Percentiles rank a stretch among this genome's conserved stretches.
These are phyloP conservation scores for Fusarium setosum DNA, from an alignment of 2,329 filamentous ascomycete species.

Conservation along the genomic window DNA sequence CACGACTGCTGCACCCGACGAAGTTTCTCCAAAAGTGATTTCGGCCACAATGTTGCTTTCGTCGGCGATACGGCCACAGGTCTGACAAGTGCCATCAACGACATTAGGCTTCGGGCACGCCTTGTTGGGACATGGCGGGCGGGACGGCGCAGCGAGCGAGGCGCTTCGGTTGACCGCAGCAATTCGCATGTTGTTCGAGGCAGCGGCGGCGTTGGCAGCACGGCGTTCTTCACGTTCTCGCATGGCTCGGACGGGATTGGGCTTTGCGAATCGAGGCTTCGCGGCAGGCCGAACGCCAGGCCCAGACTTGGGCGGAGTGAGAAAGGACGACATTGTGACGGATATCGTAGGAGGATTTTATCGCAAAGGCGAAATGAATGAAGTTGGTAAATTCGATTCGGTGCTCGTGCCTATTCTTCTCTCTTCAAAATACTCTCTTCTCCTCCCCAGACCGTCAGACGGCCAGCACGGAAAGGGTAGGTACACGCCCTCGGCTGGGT, in stretches of 20 bases:
- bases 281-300: constrained; percentile 37
- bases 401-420: background rate
- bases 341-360: background rate
- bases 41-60: constrained; percentile 93
- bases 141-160: constrained; percentile 48
- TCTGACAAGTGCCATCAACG: constrained; percentile 78
- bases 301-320: constrained; percentile 55
- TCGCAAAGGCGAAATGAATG: background rate
- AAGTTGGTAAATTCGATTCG: background rate
- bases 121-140: constrained; percentile 67
- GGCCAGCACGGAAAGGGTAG: constrained; percentile 13
- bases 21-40: constrained; percentile 89
- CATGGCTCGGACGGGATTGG: constrained; percentile 63
- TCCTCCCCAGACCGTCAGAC: constrained; percentile 29
- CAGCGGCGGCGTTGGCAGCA: constrained; percentile 47
- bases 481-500: too few species aligned
- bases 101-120: constrained; percentile 71
- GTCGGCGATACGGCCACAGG: constrained; percentile 86
- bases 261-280: constrained; percentile 56
- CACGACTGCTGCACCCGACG: constrained; percentile 86
- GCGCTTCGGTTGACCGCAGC: constrained; percentile 46
- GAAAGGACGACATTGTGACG: constrained; percentile 59
- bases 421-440: constrained; percentile 3
- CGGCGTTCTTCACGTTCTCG: constrained; percentile 62
- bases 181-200: constrained; percentile 43